Evolutionary conservation across 1,284 basidiomycete genomes (phyloP).

Genomic region (Trichosporon coremiiforme): DNA sequence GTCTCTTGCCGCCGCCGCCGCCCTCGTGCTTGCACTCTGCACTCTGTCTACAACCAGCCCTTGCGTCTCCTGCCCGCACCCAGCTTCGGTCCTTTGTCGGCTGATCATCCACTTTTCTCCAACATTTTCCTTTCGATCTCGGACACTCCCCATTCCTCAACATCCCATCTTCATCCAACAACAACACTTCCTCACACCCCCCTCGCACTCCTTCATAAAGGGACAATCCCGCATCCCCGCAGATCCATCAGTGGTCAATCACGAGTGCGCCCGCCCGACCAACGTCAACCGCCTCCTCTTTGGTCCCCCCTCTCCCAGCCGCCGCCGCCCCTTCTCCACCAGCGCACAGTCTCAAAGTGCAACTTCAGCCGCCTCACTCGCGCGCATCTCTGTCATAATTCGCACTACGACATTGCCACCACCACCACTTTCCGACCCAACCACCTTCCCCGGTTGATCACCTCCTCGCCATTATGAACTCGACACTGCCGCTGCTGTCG

Average conservation of each 20-base stretch:
- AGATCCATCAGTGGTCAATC: not conserved
- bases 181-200: not conserved
- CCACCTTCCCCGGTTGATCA: slow-evolving; percentile 6
- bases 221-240: not conserved
- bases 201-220: not conserved
- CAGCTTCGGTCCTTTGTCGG: slow-evolving; percentile 19
- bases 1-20: slow-evolving; percentile 3
- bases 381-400: not conserved
- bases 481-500: slow-evolving; percentile 30
- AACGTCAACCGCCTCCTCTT: not conserved
- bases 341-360: slow-evolving; percentile 6
- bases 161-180: not conserved
- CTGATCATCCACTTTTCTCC: slow-evolving; percentile 19
- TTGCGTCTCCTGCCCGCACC: not conserved
- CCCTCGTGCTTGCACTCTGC: not conserved
- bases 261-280: slow-evolving; percentile 11
- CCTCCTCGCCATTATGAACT: slow-evolving; percentile 27
- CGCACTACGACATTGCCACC: not conserved
- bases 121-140: slow-evolving; percentile 18
- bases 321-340: not conserved
- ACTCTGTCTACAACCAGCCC: not conserved
- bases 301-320: not conserved
- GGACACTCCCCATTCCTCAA: slow-evolving; percentile 7
- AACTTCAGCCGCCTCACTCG: not conserved
- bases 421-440: not conserved